Base-by-base conservation (phyloP, 495 filamentous ascomycete genomes). In the Aspergillus biplanus region DNA sequence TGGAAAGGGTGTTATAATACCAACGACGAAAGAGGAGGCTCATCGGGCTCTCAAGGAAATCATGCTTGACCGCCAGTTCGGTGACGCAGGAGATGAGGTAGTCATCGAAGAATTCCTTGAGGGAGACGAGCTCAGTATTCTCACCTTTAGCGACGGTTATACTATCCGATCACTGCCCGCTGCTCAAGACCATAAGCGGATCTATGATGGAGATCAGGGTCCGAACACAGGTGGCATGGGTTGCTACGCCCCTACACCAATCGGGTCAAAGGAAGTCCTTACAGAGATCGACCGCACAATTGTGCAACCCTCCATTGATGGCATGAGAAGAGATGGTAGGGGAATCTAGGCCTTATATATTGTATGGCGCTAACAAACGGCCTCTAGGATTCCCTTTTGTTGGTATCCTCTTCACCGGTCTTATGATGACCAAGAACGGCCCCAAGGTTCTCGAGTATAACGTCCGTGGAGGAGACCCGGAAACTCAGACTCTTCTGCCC, bases 221-320 rank as follows among this genome's bases (percentile, higher is more conserved):
- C 90, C 92, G 18, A 99, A 97, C 78, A 99, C 95, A 7, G 96
- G 95, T 52, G 96, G 95, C 13, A 98, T 99, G 95, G 95, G 95
- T 59, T 96, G 92, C 76, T 99, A 99, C 78, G 92, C 93, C 39
- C 92, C 93, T 16, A 96, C 93, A 0, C 88, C 85, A 60, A 90
- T 97, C 68, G 92, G 90, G 7, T 89, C 91, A 0, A 84, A 87
- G 58, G 83, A 86, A 34, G 79, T 93, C 15, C 78, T 97, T 27
- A 89, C 88, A 31, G 84, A 91, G 67, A 86, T 99, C 60, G 88
- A 97, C 69, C 82, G 84, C 52, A 91, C 87, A 34, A 90, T 98
- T 56, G 83, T 97, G 37, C 86, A 94, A 78, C 96, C 95, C 5
- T 96, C 94, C 3, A 85, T 99, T 65, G 86, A 93, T 63, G 92